Evolutionary conservation across 1,139 yeast species (phyloP).

Genomic region (Wickerhamiella pararugosa): DNA sequence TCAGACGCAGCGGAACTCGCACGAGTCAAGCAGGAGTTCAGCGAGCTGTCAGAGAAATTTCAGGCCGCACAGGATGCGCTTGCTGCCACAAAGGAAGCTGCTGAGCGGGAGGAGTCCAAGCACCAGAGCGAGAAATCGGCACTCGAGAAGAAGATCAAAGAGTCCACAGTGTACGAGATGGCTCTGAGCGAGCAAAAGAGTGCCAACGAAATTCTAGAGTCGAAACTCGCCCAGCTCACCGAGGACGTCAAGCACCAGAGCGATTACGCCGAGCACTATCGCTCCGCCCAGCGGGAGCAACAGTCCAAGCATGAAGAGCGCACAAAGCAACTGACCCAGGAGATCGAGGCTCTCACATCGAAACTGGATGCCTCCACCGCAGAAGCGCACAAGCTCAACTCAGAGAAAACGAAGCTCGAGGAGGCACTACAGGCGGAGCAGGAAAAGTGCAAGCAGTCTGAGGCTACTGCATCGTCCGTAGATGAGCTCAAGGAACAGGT

Average conservation of each 20-base stretch:
- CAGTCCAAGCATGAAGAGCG: slow-evolving; percentile 11
- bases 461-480: slow-evolving; percentile 4
- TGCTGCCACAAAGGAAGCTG: background rate
- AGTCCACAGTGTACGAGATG: background rate
- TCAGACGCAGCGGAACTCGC: slow-evolving; percentile 30
- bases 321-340: slow-evolving; percentile 15
- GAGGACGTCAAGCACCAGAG: slow-evolving; percentile 20
- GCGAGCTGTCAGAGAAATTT: background rate
- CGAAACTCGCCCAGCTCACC: slow-evolving; percentile 7
- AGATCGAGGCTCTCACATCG: slow-evolving; percentile 3
- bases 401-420: slow-evolving; percentile 4
- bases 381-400: slow-evolving; percentile 5
- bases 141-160: background rate
- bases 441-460: background rate
- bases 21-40: slow-evolving; percentile 20
- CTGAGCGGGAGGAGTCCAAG: background rate
- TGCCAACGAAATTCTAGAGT: slow-evolving; percentile 1
- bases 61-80: background rate
- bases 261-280: slow-evolving; percentile 8
- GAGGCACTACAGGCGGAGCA: background rate
- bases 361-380: background rate
- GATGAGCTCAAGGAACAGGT: slow-evolving; percentile 32
- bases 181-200: slow-evolving; percentile 4
- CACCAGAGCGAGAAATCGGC: background rate
- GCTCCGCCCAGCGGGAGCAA: slow-evolving; percentile 13